Evolutionary conservation across 2,329 filamentous ascomycete genomes (phyloP), one percentile per base, ranked within the genome.

Genomic region (Emericellopsis atlantica): DNA sequence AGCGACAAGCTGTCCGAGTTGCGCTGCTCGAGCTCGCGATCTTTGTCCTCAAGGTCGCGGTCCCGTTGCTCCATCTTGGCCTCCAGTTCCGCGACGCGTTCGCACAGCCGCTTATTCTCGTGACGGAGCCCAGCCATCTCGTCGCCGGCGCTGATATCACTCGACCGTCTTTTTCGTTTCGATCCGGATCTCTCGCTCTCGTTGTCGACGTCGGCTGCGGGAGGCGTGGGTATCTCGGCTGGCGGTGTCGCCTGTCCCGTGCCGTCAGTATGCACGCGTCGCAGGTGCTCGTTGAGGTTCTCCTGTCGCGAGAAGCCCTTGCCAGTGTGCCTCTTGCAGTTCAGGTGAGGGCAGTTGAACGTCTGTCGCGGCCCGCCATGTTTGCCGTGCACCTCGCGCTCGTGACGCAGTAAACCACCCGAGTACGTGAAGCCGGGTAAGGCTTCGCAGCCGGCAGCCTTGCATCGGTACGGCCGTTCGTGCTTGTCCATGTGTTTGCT

Each of bases 401-500:
- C 84, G 62, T 96, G 90, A 36, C 90, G 76, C 15, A 94, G 65
- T 0, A 96, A 75, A 4, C 90, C 90, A 14, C 90, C 90, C 0
- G 85, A 90, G 57, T 96, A 96, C 1, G 90, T 96, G 60, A 96
- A 96, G 2, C 90, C 90, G 40, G 85, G 84, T 0, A 95, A 74
- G 53, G 95, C 95, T 53, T 90, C 86, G 60, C 90, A 95, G 32
- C 83, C 84, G n/a, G 76, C 72, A 35, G 82, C 79, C 18, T 68
- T 71, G 60, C 90, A 96, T 53, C 88, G 84, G 57, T 95, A 96
- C 2, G 90, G 90, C 11, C 90, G 75, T 51, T 95, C 88, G 58
- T 96, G 90, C 59, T 95, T 95, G 64, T 96, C 90, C 89, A 95
- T 95, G 58, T 96, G 90, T 65, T 96, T 95, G 57, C 87, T 94